Evolutionary conservation across 78 protist species (phyloP), one percentile per base, ranked within the genome.

Genomic region (Dictyostelium brefeldianum): DNA sequence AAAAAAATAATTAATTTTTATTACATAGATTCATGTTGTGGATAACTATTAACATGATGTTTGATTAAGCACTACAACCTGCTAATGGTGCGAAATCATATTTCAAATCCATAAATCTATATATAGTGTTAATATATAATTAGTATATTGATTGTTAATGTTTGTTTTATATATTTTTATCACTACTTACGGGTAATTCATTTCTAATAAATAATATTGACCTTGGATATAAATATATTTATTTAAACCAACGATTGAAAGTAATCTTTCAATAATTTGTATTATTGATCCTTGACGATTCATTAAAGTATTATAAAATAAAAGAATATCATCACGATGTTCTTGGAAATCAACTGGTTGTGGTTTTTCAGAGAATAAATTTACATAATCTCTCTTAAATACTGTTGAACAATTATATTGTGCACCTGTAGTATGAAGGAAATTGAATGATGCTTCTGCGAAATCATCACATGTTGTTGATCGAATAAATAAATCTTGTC

Each of bases 391-490:
- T 59, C 91, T 84, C 91, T 84, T 84, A 56, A 84, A n/a, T 12
- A 56, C 67, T 10, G 75, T 84, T 15, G 64, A 36, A 59, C 91
- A 84, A 57, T 84, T 47, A 5, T 56, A 84, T 17, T n/a, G 5
- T 14, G 74, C 71, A 57, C 83, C 91, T 22, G 20, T 41, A 31
- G 18, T 17, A 20, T 43, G 17, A 29, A 87, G 64, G 43, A 31
- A 75, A 8, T 74, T 22, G 3, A 87, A 64, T 59, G 81, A 69
- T 22, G 46, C 29, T 14, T 29, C 59, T n/a, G 80, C 62, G 69
- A 87, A 87, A 59, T 87, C 92, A 87, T 87, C 92, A 87, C 92
- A 87, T 41, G 92, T 87, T 46, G 22, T 87, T 51, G 84, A 77
- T 74, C 1, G 71, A 59, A 87, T 43, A 51, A 11, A 87, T 18